Conservation (phyloP, 176 grass and related monocot species). For the Otatea glauca region DNA sequence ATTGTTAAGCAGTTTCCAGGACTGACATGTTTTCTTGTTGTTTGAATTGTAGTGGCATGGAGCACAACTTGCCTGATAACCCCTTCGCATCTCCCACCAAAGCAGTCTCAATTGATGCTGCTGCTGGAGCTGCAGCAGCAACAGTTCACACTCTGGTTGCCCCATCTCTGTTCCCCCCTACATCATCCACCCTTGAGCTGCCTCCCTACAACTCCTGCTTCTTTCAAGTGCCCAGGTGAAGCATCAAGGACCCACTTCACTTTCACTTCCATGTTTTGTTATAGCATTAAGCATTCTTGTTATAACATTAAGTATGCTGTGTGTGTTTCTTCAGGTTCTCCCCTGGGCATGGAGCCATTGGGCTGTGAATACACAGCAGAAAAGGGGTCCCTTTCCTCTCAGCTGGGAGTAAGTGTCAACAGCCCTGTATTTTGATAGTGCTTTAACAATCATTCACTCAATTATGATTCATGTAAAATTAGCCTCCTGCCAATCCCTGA, state of each 20-base stretch:
- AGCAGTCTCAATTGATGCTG: conserved; percentile 45
- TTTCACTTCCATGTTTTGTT: neutral
- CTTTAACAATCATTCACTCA: conserved; percentile 11
- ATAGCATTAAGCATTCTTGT: neutral
- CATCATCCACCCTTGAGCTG: conserved; percentile 59
- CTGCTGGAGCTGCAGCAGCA: conserved; percentile 11
- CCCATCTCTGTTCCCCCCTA: conserved; percentile 55
- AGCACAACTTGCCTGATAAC: conserved; percentile 82
- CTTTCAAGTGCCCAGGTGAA: conserved; percentile 88
- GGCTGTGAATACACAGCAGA: conserved; percentile 69
- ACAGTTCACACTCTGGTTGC: conserved; percentile 44
- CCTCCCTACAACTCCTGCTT: conserved; percentile 76
- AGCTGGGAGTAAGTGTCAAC: conserved; percentile 53
- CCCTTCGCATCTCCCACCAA: conserved; percentile 80
- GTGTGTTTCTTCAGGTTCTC: conserved; percentile 56
- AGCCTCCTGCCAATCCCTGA: conserved; percentile 34
- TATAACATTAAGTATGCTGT: neutral
- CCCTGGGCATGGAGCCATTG: conserved; percentile 74
- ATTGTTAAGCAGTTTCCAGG: conserved; percentile 20
- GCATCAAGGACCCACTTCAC: neutral
- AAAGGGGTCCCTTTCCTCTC: conserved; percentile 39
- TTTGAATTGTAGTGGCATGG: conserved; percentile 55
- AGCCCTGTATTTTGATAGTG: neutral
- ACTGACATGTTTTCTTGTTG: conserved; percentile 43
- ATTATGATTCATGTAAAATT: conserved; percentile 39